Percentiles rank a stretch among this genome's conserved stretches.
Evolutionary conservation across 768 basidiomycete genomes (phyloP).

Genomic region (Guyanaporus albipodus): DNA sequence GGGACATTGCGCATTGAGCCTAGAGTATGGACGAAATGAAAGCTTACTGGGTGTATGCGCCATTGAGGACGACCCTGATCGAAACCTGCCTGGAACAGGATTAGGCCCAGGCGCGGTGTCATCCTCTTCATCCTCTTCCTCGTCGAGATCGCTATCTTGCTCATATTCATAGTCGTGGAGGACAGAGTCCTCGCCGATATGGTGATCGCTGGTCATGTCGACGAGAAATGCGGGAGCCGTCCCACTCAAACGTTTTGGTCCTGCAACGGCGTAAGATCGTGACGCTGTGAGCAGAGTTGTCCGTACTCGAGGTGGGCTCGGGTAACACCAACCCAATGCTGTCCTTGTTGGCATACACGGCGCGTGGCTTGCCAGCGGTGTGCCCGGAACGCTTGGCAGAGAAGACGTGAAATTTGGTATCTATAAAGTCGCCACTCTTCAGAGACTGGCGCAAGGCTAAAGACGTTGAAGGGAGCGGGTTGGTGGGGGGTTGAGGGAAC

Average conservation of each 20-base stretch:
- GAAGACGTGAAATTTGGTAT: slow-evolving; percentile 30
- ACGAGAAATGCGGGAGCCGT: slow-evolving; percentile 15
- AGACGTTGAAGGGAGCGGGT: slow-evolving; percentile 15
- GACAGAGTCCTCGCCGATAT: slow-evolving; percentile 16
- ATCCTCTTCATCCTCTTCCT: slow-evolving; percentile 26
- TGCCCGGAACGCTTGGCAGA: slow-evolving; percentile 13
- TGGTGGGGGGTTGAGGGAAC: slow-evolving; percentile 1
- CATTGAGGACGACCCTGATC: slow-evolving; percentile 1
- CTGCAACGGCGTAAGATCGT: slow-evolving; percentile 5
- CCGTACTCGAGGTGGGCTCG: slow-evolving; percentile 12
- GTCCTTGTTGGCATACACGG: slow-evolving; percentile 22
- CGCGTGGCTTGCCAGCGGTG: slow-evolving; percentile 20
- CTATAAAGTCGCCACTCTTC: slow-evolving; percentile 24
- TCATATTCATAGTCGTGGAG: slow-evolving; percentile 29
- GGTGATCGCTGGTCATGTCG: slow-evolving; percentile 21
- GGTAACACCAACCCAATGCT: slow-evolving; percentile 17
- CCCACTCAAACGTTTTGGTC: slow-evolving; percentile 1
- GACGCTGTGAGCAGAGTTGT: background rate
- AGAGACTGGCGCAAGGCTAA: slow-evolving; percentile 23
- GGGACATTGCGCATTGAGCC: background rate
- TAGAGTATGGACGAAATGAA: background rate
- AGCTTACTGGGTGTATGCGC: slow-evolving; percentile 7
- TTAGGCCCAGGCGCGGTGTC: too few relatives aligned
- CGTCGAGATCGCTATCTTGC: slow-evolving; percentile 30
- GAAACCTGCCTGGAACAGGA: background rate